Evolutionary conservation across 805 yeast genomes (phyloP).

Genomic region (Saccharomyces paradoxus): DNA sequence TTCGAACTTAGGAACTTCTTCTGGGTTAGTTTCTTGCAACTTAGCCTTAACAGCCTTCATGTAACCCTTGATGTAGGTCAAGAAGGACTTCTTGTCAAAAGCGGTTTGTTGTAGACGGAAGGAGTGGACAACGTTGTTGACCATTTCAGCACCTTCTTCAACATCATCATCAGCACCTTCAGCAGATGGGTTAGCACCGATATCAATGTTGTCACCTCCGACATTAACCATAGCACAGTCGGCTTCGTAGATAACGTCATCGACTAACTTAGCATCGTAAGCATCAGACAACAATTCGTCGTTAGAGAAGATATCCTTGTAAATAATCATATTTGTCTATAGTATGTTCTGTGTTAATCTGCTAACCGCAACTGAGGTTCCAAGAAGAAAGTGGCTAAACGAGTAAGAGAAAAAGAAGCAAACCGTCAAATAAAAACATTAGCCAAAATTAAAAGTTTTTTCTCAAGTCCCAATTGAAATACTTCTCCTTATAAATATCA

Average conservation of each 20-base stretch:
- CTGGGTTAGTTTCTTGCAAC: slow-evolving; percentile 86
- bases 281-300: slow-evolving; percentile 98
- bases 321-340: slow-evolving; percentile 30
- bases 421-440: neutral
- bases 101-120: slow-evolving; percentile 94
- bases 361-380: neutral
- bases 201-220: slow-evolving; percentile 87
- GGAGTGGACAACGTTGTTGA: slow-evolving; percentile 97
- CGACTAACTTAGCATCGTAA: slow-evolving; percentile 81
- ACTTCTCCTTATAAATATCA: neutral
- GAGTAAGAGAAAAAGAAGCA: neutral
- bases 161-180: slow-evolving; percentile 81
- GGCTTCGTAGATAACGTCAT: slow-evolving; percentile 90
- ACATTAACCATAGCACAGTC: slow-evolving; percentile 90
- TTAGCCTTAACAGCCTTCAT: slow-evolving; percentile 92
- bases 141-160: slow-evolving; percentile 82
- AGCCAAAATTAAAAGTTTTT: neutral
- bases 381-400: neutral
- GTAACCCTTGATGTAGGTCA: slow-evolving; percentile 96
- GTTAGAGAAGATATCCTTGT: slow-evolving; percentile 77
- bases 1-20: slow-evolving; percentile 78
- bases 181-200: slow-evolving; percentile 99
- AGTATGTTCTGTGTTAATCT: slow-evolving; percentile 1
- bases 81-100: slow-evolving; percentile 96
- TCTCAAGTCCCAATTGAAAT: neutral